Conservation (phyloP, 495 filamentous ascomycete species). For the Neurospora sublineolata region DNA sequence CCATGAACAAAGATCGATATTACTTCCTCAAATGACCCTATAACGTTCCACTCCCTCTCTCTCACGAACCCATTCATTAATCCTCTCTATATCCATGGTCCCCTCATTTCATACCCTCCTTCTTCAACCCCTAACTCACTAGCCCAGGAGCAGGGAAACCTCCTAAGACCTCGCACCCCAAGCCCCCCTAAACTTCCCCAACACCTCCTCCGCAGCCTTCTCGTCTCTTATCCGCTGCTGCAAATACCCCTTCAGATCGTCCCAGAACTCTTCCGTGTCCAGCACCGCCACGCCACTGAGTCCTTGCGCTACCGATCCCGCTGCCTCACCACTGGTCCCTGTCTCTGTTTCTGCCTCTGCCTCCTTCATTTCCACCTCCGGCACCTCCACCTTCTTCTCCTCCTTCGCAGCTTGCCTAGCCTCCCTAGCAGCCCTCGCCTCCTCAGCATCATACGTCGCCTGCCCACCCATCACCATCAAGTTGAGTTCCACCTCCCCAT, state of each 20-base stretch:
- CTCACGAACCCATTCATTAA: not conserved
- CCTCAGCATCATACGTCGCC: slow-evolving; percentile 1
- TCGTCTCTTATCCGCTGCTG: slow-evolving; percentile 66
- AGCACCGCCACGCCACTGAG: slow-evolving; percentile 47
- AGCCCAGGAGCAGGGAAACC: not conserved
- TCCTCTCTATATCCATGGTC: not conserved
- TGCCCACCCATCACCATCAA: slow-evolving; percentile 79
- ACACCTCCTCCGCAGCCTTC: slow-evolving; percentile 49
- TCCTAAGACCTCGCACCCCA: slow-evolving; percentile 36
- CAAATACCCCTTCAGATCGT: slow-evolving; percentile 71
- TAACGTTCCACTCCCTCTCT: not conserved
- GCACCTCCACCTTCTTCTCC: not conserved
- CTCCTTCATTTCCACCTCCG: not conserved
- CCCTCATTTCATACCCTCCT: not conserved
- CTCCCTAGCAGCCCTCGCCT: not conserved
- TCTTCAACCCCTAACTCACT: not conserved
- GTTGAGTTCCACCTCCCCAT: slow-evolving; percentile 52
- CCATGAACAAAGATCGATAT: not conserved
- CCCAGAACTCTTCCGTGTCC: slow-evolving; percentile 71
- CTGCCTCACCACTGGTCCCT: slow-evolving; percentile 10
- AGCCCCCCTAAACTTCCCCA: slow-evolving; percentile 54
- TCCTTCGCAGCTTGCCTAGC: not conserved
- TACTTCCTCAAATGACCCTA: not conserved
- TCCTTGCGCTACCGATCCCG: slow-evolving; percentile 39
- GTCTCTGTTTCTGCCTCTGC: slow-evolving; percentile 1